Conservation (phyloP, 2,329 filamentous ascomycete species). For the Alternaria burnsii region DNA sequence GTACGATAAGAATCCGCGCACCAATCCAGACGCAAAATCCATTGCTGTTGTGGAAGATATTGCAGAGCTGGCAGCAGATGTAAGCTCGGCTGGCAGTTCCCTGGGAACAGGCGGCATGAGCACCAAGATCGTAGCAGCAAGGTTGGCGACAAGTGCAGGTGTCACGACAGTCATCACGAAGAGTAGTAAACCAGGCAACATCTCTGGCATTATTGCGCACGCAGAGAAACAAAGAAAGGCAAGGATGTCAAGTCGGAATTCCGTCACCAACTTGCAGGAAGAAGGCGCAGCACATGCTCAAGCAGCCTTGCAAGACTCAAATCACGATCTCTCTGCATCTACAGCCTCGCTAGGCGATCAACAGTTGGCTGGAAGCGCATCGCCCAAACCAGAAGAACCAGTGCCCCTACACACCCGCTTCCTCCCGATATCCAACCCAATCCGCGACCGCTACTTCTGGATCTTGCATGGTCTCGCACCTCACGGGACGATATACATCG, state of each 20-base stretch:
- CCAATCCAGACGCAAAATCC: conserved; percentile 81
- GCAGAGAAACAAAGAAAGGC: conserved; percentile 69
- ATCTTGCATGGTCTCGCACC: conserved; percentile 89
- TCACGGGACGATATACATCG: conserved; percentile 91
- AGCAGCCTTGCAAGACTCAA: conserved; percentile 27
- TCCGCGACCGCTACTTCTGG: conserved; percentile 63
- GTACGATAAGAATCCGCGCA: conserved; percentile 93
- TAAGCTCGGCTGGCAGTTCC: conserved; percentile 86
- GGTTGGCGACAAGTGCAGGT: conserved; percentile 89
- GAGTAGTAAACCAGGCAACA: conserved; percentile 92
- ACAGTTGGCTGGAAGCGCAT: conserved; percentile 33
- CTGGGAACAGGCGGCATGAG: conserved; percentile 96
- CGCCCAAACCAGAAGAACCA: conserved; percentile 35
- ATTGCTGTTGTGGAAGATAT: conserved; percentile 96
- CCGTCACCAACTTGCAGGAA: conserved; percentile 41
- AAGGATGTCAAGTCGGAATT: conserved; percentile 39
- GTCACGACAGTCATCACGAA: conserved; percentile 96
- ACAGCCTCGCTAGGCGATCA: conserved; percentile 41
- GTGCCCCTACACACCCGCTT: conserved; percentile 88
- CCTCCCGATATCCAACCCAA: conserved; percentile 65
- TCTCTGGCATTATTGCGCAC: conserved; percentile 84
- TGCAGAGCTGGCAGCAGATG: conserved; percentile 80
- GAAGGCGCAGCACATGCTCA: conserved; percentile 34
- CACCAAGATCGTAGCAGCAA: conserved; percentile 94
- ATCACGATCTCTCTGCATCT: conserved; percentile 33